Conservation (phyloP, 2,329 filamentous ascomycete species). For the Penicillium glabrum region DNA sequence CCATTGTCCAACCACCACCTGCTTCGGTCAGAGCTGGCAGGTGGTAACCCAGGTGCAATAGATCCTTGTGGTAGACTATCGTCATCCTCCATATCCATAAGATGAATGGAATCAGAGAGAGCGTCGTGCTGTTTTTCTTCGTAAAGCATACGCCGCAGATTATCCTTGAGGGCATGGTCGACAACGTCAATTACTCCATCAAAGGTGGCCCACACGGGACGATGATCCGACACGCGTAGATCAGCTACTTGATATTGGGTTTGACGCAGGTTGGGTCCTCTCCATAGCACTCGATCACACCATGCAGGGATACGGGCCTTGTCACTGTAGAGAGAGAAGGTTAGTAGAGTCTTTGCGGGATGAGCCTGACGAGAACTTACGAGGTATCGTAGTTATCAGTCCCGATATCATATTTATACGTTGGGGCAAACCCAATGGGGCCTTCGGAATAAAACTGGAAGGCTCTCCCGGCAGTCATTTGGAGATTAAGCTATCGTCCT, state of each 20-base stretch:
- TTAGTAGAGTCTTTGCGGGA: not conserved
- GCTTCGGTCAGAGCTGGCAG: conserved; percentile 60
- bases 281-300: conserved; percentile 91
- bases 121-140: conserved; percentile 62
- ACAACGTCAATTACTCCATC: conserved; percentile 79
- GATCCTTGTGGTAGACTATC: conserved; percentile 79
- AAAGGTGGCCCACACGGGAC: conserved; percentile 91
- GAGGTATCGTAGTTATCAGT: conserved; percentile 90
- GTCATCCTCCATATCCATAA: conserved; percentile 57
- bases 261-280: conserved; percentile 80
- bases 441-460: conserved; percentile 93
- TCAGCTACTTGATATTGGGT: conserved; percentile 79
- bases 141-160: conserved; percentile 74
- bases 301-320: conserved; percentile 94
- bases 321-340: conserved; percentile 59
- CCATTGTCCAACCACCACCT: conserved; percentile 68
- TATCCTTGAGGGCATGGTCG: conserved; percentile 70
- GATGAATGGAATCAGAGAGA: conserved; percentile 17
- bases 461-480: conserved; percentile 89
- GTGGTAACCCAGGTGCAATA: conserved; percentile 72
- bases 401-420: conserved; percentile 92
- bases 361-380: conserved; percentile 46
- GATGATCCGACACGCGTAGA: conserved; percentile 87
- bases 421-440: conserved; percentile 83
- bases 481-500: conserved; percentile 71